Percentiles rank a stretch among this genome's conserved stretches.
phyloP scores from a whole-genome alignment of 2,329 filamentous ascomycete genomes.

The Byssoonygena ceratinophila region DNA sequence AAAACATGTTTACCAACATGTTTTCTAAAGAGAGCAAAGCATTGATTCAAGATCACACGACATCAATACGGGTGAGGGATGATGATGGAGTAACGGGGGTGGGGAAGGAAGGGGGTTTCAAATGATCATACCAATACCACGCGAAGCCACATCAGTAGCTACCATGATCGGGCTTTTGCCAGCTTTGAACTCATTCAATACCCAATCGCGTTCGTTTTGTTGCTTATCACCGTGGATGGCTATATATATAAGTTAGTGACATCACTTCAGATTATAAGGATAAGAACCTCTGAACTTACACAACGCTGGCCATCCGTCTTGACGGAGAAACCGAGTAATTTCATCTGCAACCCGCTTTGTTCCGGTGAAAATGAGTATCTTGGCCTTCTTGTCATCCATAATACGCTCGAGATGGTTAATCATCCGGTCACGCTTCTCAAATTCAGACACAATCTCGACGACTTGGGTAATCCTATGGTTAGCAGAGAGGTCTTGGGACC shows the following conservation, averaged over 20 bases:
- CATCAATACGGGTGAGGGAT: slow-evolving; percentile 40
- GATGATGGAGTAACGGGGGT: slow-evolving; percentile 20
- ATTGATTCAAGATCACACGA: slow-evolving; percentile 56
- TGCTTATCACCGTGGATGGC: slow-evolving; percentile 99
- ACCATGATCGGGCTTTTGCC: slow-evolving; percentile 99
- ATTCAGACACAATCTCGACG: slow-evolving; percentile 89
- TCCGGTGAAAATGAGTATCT: slow-evolving; percentile 83
- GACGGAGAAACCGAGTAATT: slow-evolving; percentile 91
- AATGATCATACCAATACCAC: slow-evolving; percentile 99
- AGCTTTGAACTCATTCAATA: slow-evolving; percentile 98
- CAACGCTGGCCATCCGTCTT: slow-evolving; percentile 94
- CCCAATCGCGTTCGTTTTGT: slow-evolving; percentile 99
- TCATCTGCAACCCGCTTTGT: slow-evolving; percentile 91
- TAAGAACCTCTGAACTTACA: slow-evolving; percentile 49
- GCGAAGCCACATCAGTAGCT: slow-evolving; percentile 97
- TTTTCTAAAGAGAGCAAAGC: slow-evolving; percentile 77
- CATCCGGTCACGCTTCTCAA: slow-evolving; percentile 97
- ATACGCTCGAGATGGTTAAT: slow-evolving; percentile 95
- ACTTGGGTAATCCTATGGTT: slow-evolving; percentile 98
- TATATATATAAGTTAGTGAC: slow-evolving; percentile 38
- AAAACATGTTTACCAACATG: slow-evolving; percentile 75
- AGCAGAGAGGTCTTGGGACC: slow-evolving; percentile 88
- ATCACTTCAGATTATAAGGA: slow-evolving; percentile 19
- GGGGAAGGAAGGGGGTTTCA: slow-evolving; percentile 34
- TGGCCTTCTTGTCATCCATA: slow-evolving; percentile 94